A percentile compares a stretch with the other conserved stretches of the same genome.
Conservation (phyloP, 2,329 filamentous ascomycete genomes). For the Emergomyces africanus region DNA sequence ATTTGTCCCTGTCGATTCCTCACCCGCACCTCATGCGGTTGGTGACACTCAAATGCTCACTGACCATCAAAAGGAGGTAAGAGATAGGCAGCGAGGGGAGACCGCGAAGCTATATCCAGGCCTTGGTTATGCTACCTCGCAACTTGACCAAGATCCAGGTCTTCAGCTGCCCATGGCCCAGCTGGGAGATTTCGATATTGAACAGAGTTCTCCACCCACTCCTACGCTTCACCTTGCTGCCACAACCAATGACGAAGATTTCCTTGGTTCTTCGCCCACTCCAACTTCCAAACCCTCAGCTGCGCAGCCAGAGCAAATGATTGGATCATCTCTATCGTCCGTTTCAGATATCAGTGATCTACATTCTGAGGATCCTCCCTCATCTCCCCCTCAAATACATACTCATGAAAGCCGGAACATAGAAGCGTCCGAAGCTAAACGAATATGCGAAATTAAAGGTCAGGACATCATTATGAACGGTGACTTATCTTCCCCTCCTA, state of each 20-base stretch:
- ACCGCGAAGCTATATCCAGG: conserved; percentile 55
- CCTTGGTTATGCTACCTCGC: conserved; percentile 38
- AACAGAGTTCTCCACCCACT: conserved; percentile 25
- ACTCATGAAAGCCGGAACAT: background rate
- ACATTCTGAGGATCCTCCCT: conserved; percentile 19
- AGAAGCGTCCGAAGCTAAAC: background rate
- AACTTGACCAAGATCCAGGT: background rate
- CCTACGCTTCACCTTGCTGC: conserved; percentile 28
- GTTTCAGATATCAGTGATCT: conserved; percentile 5
- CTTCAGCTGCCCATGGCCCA: background rate
- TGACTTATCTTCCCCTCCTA: background rate
- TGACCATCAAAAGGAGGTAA: conserved; percentile 65
- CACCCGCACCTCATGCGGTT: conserved; percentile 35
- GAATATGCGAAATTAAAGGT: background rate
- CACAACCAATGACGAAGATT: conserved; percentile 31
- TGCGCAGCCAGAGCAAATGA: conserved; percentile 3
- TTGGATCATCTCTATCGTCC: conserved; percentile 5
- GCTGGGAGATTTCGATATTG: conserved; percentile 11
- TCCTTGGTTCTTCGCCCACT: conserved; percentile 41
- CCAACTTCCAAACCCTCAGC: conserved; percentile 25
- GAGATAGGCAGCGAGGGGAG: conserved; percentile 54
- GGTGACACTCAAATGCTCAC: conserved; percentile 62
- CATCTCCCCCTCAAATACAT: conserved; percentile 23
- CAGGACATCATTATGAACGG: background rate
- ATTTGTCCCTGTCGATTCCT: conserved; percentile 56